Conservation (phyloP, 805 yeast genomes). For the Candida xyloterini region DNA sequence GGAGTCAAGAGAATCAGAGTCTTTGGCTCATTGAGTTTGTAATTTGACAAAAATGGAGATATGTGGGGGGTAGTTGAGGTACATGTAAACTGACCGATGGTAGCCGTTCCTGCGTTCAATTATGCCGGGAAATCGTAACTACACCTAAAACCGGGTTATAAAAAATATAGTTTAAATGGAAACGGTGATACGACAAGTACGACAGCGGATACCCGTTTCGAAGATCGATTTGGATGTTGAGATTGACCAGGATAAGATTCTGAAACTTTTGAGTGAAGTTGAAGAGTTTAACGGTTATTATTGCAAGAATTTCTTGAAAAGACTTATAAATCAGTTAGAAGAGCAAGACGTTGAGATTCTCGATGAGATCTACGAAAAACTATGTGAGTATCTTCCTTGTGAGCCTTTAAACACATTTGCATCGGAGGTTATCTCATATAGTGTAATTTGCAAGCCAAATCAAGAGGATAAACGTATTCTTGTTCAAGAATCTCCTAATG, state of each 20-base stretch:
- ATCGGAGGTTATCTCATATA: constrained; percentile 38
- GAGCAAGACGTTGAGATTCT: constrained; percentile 28
- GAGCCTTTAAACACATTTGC: constrained; percentile 37
- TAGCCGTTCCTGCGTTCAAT: no score
- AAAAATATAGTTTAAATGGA: constrained; percentile 2
- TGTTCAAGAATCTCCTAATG: constrained; percentile 58
- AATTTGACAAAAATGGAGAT: no score
- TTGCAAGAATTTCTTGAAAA: constrained; percentile 43
- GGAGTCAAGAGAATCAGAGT: constrained; percentile 92
- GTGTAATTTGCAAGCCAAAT: constrained; percentile 20
- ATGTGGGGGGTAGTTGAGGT: no score
- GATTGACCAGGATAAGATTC: constrained; percentile 21
- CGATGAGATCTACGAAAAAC: constrained; percentile 43
- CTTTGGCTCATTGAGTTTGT: constrained; percentile 48
- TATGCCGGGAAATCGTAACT: no score
- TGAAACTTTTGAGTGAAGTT: constrained; percentile 23
- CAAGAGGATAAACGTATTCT: constrained; percentile 20
- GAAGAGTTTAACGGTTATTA: constrained; percentile 48
- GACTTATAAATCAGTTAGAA: constrained; percentile 38
- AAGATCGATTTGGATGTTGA: constrained; percentile 10
- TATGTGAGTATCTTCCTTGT: constrained; percentile 36
- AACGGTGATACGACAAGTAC: constrained; percentile 14
- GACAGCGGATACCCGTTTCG: constrained; percentile 31
- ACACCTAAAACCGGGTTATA: no score
- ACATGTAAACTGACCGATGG: no score